Conservation (phyloP, 73 alveolate genomes). For the Blepharisma japonicum region DNA sequence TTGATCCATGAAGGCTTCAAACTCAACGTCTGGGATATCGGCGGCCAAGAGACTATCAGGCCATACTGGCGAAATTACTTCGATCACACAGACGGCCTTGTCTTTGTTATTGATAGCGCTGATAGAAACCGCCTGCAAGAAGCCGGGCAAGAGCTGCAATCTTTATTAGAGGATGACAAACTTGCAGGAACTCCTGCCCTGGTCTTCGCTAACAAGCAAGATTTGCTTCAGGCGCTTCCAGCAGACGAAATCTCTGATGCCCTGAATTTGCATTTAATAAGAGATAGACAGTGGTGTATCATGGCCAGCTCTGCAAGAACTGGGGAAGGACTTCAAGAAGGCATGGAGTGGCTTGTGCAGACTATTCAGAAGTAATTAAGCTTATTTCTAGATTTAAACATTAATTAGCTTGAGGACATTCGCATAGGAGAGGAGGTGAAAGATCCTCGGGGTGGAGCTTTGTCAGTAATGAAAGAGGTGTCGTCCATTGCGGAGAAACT, state of each 20-base stretch:
- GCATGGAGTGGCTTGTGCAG: conserved; percentile 94
- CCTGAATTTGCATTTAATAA: conserved; percentile 74
- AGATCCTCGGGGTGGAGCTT: too few species aligned
- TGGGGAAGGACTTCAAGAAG: conserved; percentile 92
- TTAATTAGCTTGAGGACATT: too few species aligned
- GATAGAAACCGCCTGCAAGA: conserved; percentile 95
- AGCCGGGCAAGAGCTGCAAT: conserved; percentile 81
- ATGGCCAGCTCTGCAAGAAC: conserved; percentile 96
- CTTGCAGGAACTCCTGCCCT: conserved; percentile 85
- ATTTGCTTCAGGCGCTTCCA: conserved; percentile 85
- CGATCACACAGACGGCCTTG: conserved; percentile 94
- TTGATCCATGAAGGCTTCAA: conserved; percentile 97
- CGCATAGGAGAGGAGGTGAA: too few species aligned
- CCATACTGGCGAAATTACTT: conserved; percentile 97
- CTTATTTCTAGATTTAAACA: too few species aligned
- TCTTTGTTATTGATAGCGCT: conserved; percentile 95
- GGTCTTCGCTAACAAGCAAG: conserved; percentile 66
- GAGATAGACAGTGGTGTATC: conserved; percentile 98
- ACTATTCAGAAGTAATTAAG: conserved; percentile 62
- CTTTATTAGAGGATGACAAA: conserved; percentile 78
- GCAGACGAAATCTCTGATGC: conserved; percentile 94
- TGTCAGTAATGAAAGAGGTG: too few species aligned
- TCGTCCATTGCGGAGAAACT: too few species aligned
- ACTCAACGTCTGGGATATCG: conserved; percentile 98
- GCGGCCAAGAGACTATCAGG: conserved; percentile 96